Base-by-base conservation (phyloP, 23 red algal genomes). In the Gracilaria vermiculophylla region DNA sequence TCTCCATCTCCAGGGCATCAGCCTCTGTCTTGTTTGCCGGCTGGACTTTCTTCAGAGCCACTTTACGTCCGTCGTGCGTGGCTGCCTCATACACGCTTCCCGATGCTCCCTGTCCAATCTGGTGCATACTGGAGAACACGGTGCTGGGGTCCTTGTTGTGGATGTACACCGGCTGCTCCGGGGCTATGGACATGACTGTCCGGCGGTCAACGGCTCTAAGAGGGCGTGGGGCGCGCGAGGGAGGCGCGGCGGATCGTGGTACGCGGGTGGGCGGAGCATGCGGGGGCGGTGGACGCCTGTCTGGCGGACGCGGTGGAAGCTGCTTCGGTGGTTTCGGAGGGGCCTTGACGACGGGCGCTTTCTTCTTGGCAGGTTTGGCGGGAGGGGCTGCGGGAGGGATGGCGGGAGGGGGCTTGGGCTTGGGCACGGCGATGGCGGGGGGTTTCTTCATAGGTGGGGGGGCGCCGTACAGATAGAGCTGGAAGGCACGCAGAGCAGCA, bases 31-130 rank as follows among this genome's bases (percentile, higher is more conserved):
- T 53, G 23, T 80, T 87, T 35, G 58, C 70, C 31, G 89, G 80
- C 42, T 91, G 62, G 71, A 99, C 97, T 56, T 92, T 83, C 82
- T 99, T 99, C 48, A 99, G 74, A 36, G 97, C 97, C 10, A 99
- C 91, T 14, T 78, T 85, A 0, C 69, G 49, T 21, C 78, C 78
- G 48, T 91, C 89, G 32, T 42, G 54, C 4, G 77, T 80, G 1
- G 33, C n/a, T 29, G 93, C 97, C 24, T 87, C 78, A 33, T 75
- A 95, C 28, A 99, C 97, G 66, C 53, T 89, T 39, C 97, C 97
- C 20, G 70, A 74, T 3, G 92, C 92, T 20, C 97, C 97, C 78
- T 95, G 81, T 24, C 97, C 93, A 43, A 98, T 82, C 41, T 95
- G 83, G 10, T 85, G 57, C 50, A 98, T 81, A 66, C 76, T 48